These are phyloP conservation scores for Arxiozyma slooffiae DNA, from an alignment of 1,139 yeast species.

Conservation along the genomic window DNA sequence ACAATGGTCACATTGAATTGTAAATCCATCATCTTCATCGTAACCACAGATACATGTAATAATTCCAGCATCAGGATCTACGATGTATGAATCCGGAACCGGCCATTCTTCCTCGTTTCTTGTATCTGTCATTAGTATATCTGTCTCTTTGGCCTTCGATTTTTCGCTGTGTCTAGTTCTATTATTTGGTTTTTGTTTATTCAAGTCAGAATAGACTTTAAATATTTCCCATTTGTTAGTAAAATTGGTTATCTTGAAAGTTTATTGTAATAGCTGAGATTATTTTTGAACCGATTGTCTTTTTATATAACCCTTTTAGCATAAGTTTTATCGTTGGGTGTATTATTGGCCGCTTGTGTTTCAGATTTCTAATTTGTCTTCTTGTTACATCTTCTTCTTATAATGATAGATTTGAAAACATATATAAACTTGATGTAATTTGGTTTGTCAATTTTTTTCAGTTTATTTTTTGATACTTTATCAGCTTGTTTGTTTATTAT, in stretches of 20 bases:
- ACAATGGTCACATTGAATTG: conserved; percentile 88
- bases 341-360: neutral
- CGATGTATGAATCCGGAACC: conserved; percentile 41
- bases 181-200: neutral
- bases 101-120: conserved; percentile 15
- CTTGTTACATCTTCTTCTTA: neutral
- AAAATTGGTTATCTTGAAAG: neutral
- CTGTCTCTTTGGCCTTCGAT: conserved; percentile 1
- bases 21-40: conserved; percentile 92
- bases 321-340: neutral
- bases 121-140: neutral
- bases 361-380: neutral
- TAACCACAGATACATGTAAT: conserved; percentile 86
- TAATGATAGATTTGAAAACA: conserved; percentile 41
- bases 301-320: neutral
- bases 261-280: neutral
- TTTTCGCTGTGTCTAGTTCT: conserved; percentile 6
- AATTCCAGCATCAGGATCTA: conserved; percentile 70
- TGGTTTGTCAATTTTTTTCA: conserved; percentile 34
- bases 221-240: neutral
- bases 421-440: conserved; percentile 56
- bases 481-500: neutral
- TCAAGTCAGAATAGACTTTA: no score
- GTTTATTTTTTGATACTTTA: neutral
- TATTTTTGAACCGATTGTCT: neutral